Evolutionary conservation across 371 early-diverging fungal species (phyloP), one percentile per base, ranked within the genome.

Genomic region (Saksenaea vasiformis): DNA sequence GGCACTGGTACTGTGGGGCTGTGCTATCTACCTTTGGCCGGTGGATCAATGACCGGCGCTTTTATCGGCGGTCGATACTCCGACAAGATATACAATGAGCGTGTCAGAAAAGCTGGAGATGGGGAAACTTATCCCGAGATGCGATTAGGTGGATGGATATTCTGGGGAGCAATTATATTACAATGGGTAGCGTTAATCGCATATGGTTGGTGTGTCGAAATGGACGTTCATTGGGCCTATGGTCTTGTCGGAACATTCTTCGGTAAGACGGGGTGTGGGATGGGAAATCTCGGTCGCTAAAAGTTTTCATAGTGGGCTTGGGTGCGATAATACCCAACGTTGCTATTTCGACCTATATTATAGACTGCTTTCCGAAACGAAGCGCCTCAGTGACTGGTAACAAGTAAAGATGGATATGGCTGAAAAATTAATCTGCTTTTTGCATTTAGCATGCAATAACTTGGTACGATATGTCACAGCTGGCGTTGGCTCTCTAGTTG

Each of bases 331-430:
- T 72, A 26, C 79, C 79, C 14, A 73, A 77, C 35, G 71, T 82
- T 3, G 68, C 69, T 27, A 56, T 82, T 10, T 66, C 63, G 5
- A 70, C 82, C 1, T 82, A 82, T 26, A 66, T 82, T 55, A 72
- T 79, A 3, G 82, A 82, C 38, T 82, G 77, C 28, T 75, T 73
- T 47, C 73, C 74, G 9, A 68, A 60, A 22, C 66, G 64, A 28
- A 66, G 77, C 39, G 82, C 82, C 1, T 82, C 82, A 22, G 79
- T 77, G 2, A 79, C 79, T 35, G 76, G 76, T 72, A 72, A 56
- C 41, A 17, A 19, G 2, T 14, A 27, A 31, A 39, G 5, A 7
- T 15, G 54, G 3, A 35, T 28, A 26, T 27, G 7, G 8, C n/a
- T 44, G 53, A 5, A 34, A 13, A 19, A 22, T 43, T n/a, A 8